A percentile compares a stretch with the other conserved stretches of the same genome.
These are phyloP conservation scores for Tephrocybe sp. DNA, from an alignment of 768 basidiomycete species.

Conservation along the genomic window DNA sequence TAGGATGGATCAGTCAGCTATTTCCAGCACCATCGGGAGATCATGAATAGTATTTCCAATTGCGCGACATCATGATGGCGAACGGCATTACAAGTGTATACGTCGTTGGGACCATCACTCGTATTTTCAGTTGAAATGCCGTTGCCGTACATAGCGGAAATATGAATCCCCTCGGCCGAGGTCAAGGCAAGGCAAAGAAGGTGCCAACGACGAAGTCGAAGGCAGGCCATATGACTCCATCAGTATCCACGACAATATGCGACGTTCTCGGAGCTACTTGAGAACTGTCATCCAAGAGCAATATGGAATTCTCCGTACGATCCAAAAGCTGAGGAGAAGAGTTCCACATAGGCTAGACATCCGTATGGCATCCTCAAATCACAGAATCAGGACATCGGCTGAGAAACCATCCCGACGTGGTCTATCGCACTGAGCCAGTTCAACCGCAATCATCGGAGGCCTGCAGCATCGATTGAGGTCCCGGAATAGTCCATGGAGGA, in stretches of 20 bases:
- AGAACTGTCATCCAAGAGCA: not conserved
- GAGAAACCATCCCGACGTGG: conserved; percentile 8
- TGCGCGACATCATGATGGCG: not conserved
- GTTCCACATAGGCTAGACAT: not conserved
- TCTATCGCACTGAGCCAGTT: conserved; percentile 8
- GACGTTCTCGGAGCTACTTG: conserved; percentile 8
- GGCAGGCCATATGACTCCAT: not conserved
- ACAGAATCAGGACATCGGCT: conserved; percentile 2
- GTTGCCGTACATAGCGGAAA: not conserved
- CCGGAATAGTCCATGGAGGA: not conserved
- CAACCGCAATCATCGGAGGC: conserved; percentile 11
- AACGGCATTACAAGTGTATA: not conserved
- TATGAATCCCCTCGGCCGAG: not conserved
- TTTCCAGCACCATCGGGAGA: too few species aligned
- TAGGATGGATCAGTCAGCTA: too few species aligned
- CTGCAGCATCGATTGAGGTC: not conserved
- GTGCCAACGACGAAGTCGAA: not conserved
- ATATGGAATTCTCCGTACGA: not conserved
- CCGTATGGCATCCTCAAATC: not conserved
- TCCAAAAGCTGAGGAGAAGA: conserved; percentile 1
- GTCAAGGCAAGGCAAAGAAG: not conserved
- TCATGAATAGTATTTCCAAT: too few species aligned
- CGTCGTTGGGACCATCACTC: not conserved
- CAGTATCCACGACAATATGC: conserved; percentile 2
- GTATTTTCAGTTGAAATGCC: not conserved